phyloP scores from a whole-genome alignment of 2,329 filamentous ascomycete genomes.

The Pestalotiopsis sp. region DNA sequence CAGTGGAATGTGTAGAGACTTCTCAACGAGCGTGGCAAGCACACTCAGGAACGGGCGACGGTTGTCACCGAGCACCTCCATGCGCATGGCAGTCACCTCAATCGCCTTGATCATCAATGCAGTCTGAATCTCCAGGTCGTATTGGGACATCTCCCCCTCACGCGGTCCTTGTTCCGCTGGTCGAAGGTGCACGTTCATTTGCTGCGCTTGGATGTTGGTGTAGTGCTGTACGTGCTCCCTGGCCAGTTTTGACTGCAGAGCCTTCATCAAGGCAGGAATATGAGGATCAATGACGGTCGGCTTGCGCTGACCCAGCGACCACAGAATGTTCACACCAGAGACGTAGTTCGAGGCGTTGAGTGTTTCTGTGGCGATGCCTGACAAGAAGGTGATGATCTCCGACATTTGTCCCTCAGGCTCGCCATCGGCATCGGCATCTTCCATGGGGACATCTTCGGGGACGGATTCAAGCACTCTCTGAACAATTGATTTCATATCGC shows the following conservation, averaged over 20 bases:
- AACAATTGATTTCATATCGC: conserved; percentile 74
- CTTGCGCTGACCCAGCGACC: conserved; percentile 85
- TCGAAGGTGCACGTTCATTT: conserved; percentile 43
- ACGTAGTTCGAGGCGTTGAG: conserved; percentile 81
- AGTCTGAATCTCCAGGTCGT: conserved; percentile 87
- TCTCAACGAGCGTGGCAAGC: conserved; percentile 90
- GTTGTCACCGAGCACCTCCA: conserved; percentile 90
- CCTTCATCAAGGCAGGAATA: conserved; percentile 87
- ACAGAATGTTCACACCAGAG: conserved; percentile 89
- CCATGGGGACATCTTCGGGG: conserved; percentile 76
- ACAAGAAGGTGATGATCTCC: conserved; percentile 84
- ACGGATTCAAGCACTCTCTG: conserved; percentile 86
- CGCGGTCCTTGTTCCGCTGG: conserved; percentile 58
- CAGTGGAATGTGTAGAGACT: conserved; percentile 82
- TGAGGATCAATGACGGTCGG: conserved; percentile 89
- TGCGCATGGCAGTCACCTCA: conserved; percentile 86
- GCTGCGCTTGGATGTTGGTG: conserved; percentile 56
- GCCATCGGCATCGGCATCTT: conserved; percentile 80
- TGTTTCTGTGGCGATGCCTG: conserved; percentile 83
- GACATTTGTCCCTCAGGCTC: conserved; percentile 80
- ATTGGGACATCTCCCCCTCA: conserved; percentile 64
- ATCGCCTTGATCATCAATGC: conserved; percentile 93
- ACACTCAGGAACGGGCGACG: conserved; percentile 93
- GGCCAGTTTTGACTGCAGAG: conserved; percentile 86
- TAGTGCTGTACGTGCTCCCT: conserved; percentile 89